Percentiles rank a stretch among this genome's conserved stretches.
phyloP scores from a whole-genome alignment of 73 alveolate genomes.

The Durusdinium trenchii region DNA sequence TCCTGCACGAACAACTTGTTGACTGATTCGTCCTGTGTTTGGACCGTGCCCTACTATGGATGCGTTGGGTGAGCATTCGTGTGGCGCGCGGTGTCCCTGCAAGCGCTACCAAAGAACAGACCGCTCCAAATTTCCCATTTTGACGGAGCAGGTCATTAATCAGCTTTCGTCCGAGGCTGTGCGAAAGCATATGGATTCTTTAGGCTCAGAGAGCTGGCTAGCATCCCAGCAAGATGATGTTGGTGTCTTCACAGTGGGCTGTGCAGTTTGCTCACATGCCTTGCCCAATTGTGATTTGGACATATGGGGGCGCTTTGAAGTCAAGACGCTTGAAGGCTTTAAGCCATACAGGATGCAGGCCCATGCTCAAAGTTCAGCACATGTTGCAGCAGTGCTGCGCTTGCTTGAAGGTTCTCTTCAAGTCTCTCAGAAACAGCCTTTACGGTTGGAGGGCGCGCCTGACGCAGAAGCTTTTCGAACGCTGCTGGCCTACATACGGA shows the following conservation, averaged over 20 bases:
- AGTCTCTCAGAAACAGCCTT: not conserved
- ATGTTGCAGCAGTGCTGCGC: not conserved
- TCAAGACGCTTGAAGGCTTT: not conserved
- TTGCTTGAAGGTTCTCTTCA: not conserved
- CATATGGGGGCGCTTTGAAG: conserved; percentile 8
- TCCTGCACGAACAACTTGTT: too few species aligned
- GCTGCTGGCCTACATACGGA: conserved; percentile 22
- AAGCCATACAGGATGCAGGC: conserved; percentile 40
- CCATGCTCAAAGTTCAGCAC: not conserved
- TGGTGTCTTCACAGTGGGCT: not conserved
- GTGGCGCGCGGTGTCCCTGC: conserved; percentile 38
- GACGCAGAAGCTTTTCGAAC: not conserved
- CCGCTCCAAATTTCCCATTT: not conserved
- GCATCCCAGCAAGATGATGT: not conserved
- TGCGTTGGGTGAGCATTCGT: conserved; percentile 29
- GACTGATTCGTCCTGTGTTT: too few species aligned
- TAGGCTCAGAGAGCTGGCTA: not conserved
- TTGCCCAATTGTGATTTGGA: not conserved
- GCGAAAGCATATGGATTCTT: not conserved
- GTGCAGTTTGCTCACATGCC: not conserved
- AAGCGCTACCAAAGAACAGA: not conserved
- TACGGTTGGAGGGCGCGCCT: not conserved
- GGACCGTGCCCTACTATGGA: not conserved
- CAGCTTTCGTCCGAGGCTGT: not conserved
- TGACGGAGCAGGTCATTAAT: conserved; percentile 19